A percentile compares a stretch with the other conserved stretches of the same genome.
Evolutionary conservation across 495 filamentous ascomycete genomes (phyloP).

Genomic region (Darksidea phi): DNA sequence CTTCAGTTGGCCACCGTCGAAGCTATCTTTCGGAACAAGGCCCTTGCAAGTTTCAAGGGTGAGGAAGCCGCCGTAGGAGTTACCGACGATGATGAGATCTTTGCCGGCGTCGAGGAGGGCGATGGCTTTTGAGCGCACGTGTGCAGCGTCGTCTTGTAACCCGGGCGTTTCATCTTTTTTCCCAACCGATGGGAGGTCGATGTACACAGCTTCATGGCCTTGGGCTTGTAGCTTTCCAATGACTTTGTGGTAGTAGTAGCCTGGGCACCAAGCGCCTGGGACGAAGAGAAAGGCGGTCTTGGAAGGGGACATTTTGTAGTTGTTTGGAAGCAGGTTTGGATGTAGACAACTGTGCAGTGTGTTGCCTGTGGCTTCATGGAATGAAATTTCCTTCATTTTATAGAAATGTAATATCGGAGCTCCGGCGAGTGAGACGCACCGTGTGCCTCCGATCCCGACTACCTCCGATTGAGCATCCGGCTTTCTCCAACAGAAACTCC

Average conservation of each 20-base stretch:
- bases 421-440: no score
- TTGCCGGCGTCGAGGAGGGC: neutral
- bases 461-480: no score
- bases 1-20: neutral
- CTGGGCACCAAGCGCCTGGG: conserved; percentile 1
- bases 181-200: neutral
- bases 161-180: neutral
- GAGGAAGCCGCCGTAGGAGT: conserved; percentile 10
- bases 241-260: neutral
- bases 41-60: conserved; percentile 1
- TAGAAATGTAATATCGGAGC: no score
- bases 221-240: neutral
- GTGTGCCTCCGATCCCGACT: no score
- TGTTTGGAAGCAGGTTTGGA: no score
- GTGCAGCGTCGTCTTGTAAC: neutral
- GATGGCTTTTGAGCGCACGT: neutral
- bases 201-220: neutral
- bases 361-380: no score
- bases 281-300: conserved; percentile 3
- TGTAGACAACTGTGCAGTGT: no score
- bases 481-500: no score
- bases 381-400: no score
- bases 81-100: neutral
- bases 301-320: neutral
- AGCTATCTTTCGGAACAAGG: neutral